Evolutionary conservation across 495 filamentous ascomycete species (phyloP).

Genomic region (Aspergillus bertholletiae): DNA sequence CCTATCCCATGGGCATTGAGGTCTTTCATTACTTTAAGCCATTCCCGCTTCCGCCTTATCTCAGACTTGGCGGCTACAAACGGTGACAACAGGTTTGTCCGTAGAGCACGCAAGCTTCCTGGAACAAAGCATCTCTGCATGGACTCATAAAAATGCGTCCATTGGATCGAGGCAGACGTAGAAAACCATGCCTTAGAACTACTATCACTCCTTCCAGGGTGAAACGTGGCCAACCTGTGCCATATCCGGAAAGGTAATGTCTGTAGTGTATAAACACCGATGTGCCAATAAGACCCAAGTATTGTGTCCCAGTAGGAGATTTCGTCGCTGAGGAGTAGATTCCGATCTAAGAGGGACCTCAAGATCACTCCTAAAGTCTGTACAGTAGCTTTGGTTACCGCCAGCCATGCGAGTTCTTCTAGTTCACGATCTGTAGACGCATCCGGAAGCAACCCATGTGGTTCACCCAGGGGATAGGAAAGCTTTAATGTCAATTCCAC

Average conservation of each 20-base stretch:
- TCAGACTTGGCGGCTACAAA: slow-evolving; percentile 67
- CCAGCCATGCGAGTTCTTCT: slow-evolving; percentile 85
- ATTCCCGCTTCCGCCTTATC: slow-evolving; percentile 63
- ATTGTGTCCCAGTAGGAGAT: slow-evolving; percentile 92
- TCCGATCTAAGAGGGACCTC: slow-evolving; percentile 69
- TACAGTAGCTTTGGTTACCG: slow-evolving; percentile 79
- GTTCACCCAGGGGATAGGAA: slow-evolving; percentile 27
- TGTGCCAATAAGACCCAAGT: slow-evolving; percentile 65
- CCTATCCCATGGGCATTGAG: slow-evolving; percentile 84
- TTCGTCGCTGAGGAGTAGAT: slow-evolving; percentile 76
- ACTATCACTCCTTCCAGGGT: slow-evolving; percentile 49
- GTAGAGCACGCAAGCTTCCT: slow-evolving; percentile 56
- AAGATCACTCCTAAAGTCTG: slow-evolving; percentile 79
- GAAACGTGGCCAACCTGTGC: slow-evolving; percentile 47
- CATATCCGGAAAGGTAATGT: slow-evolving; percentile 72
- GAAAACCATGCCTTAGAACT: background rate
- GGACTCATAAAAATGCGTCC: slow-evolving; percentile 77
- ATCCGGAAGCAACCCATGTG: slow-evolving; percentile 13
- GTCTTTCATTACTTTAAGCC: slow-evolving; percentile 63
- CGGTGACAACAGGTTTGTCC: slow-evolving; percentile 59
- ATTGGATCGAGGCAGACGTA: slow-evolving; percentile 33
- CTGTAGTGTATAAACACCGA: slow-evolving; percentile 75
- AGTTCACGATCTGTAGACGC: slow-evolving; percentile 48
- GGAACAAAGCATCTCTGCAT: slow-evolving; percentile 66
- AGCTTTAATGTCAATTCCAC: slow-evolving; percentile 58